These are phyloP conservation scores for Lathyrus oleraceus DNA, from an alignment of 306 rosid species.

Conservation along the genomic window DNA sequence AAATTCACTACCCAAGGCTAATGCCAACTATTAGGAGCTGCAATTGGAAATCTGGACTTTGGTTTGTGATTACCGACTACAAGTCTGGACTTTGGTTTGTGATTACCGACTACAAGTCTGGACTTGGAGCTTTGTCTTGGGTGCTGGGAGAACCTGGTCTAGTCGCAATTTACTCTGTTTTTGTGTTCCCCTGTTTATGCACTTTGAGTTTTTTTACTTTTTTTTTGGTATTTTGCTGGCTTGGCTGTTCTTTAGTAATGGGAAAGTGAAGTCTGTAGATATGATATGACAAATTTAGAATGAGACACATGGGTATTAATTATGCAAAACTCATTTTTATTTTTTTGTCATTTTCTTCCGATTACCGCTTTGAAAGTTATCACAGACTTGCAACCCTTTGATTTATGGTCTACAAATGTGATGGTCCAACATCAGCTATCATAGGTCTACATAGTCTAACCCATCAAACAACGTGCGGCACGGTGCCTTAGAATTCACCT, in stretches of 20 bases:
- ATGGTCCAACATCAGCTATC: background rate
- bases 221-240: background rate
- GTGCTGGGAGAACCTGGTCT: background rate
- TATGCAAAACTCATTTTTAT: background rate
- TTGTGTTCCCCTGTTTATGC: constrained; percentile 3
- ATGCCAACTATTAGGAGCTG: background rate
- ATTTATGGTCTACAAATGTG: background rate
- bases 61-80: background rate
- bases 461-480: background rate
- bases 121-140: background rate
- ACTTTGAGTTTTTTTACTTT: background rate
- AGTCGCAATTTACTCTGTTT: background rate
- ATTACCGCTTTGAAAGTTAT: background rate
- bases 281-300: background rate
- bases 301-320: background rate
- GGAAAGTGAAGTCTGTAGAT: constrained; percentile 3
- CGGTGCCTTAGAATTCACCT: no score
- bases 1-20: background rate
- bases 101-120: background rate
- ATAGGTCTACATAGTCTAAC: background rate
- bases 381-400: background rate
- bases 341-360: background rate
- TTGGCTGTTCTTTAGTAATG: constrained; percentile 1
- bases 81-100: background rate
- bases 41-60: background rate